Percentiles rank a stretch among this genome's conserved stretches.
Conservation (phyloP, 257 asterid genomes). For the Primulina eburnea region DNA sequence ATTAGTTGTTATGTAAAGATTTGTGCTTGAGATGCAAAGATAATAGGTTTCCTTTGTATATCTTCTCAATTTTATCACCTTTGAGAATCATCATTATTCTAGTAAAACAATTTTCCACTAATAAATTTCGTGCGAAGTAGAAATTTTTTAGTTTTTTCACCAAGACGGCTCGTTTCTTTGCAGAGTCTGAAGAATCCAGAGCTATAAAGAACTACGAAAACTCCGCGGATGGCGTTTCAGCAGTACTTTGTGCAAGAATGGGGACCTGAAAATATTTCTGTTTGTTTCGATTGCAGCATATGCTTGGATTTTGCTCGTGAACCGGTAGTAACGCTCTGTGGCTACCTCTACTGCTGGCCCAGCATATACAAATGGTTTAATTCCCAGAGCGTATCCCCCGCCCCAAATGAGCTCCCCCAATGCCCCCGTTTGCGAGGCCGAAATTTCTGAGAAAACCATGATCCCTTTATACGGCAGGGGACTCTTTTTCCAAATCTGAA, state of each 20-base stretch:
- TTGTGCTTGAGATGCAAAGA: too few species aligned
- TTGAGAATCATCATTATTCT: too few species aligned
- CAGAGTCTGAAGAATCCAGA: conserved; percentile 19
- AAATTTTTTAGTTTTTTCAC: too few species aligned
- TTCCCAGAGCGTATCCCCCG: conserved; percentile 39
- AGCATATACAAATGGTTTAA: conserved; percentile 82
- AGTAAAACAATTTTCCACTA: background rate
- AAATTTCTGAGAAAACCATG: conserved; percentile 55
- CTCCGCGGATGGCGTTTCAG: conserved; percentile 48
- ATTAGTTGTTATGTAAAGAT: too few species aligned
- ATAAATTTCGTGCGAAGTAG: background rate
- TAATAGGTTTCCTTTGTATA: too few species aligned
- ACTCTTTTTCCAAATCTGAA: conserved; percentile 39
- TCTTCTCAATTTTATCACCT: background rate
- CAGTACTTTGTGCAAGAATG: conserved; percentile 48
- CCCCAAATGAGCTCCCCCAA: conserved; percentile 31
- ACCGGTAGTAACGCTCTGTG: conserved; percentile 82
- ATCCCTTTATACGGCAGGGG: conserved; percentile 83
- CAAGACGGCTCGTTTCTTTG: background rate
- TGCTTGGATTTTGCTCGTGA: conserved; percentile 72
- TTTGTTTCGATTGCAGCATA: conserved; percentile 81
- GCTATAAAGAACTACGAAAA: background rate
- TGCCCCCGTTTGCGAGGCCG: conserved; percentile 89
- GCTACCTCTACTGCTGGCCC: conserved; percentile 94
- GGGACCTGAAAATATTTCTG: conserved; percentile 49